phyloP scores from a whole-genome alignment of 2,329 filamentous ascomycete species.

The Claviceps sorghi region DNA sequence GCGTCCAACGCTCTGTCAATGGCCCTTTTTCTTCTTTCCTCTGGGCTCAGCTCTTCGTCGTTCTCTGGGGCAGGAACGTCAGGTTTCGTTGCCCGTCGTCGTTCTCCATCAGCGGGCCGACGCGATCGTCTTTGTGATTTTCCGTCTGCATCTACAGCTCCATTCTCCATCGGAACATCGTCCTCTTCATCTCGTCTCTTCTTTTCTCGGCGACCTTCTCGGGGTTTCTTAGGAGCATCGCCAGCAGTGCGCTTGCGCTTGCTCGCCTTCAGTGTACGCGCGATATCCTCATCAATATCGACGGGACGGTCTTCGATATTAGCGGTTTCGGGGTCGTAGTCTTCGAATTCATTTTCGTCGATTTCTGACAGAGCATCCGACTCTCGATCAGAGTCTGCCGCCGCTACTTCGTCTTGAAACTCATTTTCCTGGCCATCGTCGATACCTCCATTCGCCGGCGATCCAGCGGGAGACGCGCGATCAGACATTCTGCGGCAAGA shows the following conservation, averaged over 20 bases:
- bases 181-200: conserved; percentile 38
- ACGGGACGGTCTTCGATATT: conserved; percentile 49
- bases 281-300: conserved; percentile 53
- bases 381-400: conserved; percentile 36
- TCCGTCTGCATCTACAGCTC: conserved; percentile 28
- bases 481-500: conserved; percentile 28
- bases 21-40: conserved; percentile 69
- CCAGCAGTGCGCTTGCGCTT: conserved; percentile 52
- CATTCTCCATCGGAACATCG: conserved; percentile 33
- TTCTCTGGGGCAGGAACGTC: conserved; percentile 47
- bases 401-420: conserved; percentile 25
- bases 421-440: conserved; percentile 29
- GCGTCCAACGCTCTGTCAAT: conserved; percentile 80
- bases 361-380: conserved; percentile 51
- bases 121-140: conserved; percentile 33
- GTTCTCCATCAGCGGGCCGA: conserved; percentile 30
- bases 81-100: conserved; percentile 26
- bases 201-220: conserved; percentile 58
- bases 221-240: conserved; percentile 55
- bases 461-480: conserved; percentile 26
- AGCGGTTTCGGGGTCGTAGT: conserved; percentile 51
- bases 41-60: conserved; percentile 67
- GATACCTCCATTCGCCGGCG: conserved; percentile 21
- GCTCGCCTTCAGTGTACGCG: conserved; percentile 47
- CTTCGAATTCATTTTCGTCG: conserved; percentile 54